Conservation (phyloP, 257 asterid genomes). For the Plantago major region DNA sequence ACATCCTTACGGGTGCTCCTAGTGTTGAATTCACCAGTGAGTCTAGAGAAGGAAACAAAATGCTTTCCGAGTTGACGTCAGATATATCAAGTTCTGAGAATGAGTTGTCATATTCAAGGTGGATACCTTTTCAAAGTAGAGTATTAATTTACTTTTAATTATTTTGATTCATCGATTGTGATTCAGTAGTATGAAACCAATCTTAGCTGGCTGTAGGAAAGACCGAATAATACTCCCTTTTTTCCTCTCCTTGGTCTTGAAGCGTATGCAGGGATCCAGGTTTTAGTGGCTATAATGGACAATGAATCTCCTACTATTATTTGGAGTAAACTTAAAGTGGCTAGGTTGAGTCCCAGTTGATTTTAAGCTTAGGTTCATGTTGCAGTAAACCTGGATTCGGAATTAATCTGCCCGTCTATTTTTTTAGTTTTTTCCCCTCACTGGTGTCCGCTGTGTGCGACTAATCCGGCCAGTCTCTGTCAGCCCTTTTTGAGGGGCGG, state of each 20-base stretch:
- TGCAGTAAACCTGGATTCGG: background rate
- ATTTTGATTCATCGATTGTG: constrained; percentile 9
- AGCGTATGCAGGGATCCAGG: background rate
- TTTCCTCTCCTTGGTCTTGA: background rate
- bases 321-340: background rate
- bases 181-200: background rate
- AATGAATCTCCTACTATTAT: background rate
- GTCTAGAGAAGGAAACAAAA: constrained; percentile 43
- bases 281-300: background rate
- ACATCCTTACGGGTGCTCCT: constrained; percentile 35
- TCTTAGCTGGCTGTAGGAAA: background rate
- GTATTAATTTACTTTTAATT: constrained; percentile 1
- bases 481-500: too few species aligned
- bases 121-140: constrained; percentile 13
- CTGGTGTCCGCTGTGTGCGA: too few species aligned
- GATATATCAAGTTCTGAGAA: constrained; percentile 44
- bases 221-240: background rate
- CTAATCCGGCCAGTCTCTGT: too few species aligned
- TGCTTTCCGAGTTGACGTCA: constrained; percentile 66
- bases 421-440: too few species aligned
- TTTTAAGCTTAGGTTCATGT: background rate
- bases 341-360: background rate
- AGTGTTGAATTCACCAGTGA: constrained; percentile 41
- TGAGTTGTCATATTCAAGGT: constrained; percentile 67
- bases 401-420: background rate